phyloP scores from a whole-genome alignment of 768 basidiomycete genomes.

The Mycena olivaceomarginata region DNA sequence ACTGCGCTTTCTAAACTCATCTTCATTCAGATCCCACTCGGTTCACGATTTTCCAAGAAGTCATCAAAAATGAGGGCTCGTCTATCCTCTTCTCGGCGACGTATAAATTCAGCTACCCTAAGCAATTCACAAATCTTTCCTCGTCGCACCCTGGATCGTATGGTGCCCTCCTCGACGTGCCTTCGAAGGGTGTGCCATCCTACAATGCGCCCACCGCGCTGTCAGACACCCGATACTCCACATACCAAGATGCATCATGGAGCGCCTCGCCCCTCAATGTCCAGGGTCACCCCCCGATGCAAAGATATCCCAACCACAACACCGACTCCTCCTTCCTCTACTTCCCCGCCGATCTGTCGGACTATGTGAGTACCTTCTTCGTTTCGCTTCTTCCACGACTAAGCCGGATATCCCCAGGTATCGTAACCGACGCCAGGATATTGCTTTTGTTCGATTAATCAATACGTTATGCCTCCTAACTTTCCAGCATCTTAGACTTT shows the following conservation, averaged over 20 bases:
- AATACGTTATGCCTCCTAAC: not conserved
- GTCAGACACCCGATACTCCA: not conserved
- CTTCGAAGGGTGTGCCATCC: not conserved
- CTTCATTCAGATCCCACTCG: conserved; percentile 74
- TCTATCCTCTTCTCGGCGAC: conserved; percentile 73
- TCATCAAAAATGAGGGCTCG: conserved; percentile 61
- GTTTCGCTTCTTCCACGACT: not conserved
- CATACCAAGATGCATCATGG: not conserved
- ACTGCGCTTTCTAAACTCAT: conserved; percentile 39
- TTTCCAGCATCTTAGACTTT: not conserved
- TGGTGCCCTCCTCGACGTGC: not conserved
- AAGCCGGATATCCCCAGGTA: not conserved
- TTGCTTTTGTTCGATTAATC: not conserved
- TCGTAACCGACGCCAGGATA: not conserved
- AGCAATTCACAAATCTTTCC: not conserved
- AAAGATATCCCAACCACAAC: conserved; percentile 20
- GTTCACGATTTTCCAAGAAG: conserved; percentile 81
- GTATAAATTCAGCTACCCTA: conserved; percentile 72
- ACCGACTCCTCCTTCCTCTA: conserved; percentile 12
- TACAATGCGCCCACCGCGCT: not conserved
- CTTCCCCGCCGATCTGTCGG: not conserved
- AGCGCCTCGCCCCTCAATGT: not conserved
- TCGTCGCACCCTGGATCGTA: conserved; percentile 13
- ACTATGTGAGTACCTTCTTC: not conserved
- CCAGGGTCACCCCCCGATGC: conserved; percentile 20